Conservation (phyloP, 306 rosid species). For the Prunus persica region DNA sequence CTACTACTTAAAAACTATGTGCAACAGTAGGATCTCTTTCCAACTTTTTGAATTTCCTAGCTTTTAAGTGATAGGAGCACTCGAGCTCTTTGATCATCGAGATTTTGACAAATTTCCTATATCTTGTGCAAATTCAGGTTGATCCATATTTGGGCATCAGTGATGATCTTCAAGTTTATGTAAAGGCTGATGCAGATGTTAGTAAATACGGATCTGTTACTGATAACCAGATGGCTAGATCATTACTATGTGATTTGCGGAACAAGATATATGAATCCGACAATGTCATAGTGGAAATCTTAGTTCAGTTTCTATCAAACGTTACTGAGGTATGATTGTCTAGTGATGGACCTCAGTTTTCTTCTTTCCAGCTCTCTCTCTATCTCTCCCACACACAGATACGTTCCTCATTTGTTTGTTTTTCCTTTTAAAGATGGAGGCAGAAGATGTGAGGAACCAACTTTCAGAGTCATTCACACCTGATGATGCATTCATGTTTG, state of each 20-base stretch:
- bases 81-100: not conserved
- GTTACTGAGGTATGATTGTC: constrained; percentile 54
- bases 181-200: constrained; percentile 53
- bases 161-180: constrained; percentile 74
- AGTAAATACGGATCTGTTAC: constrained; percentile 62
- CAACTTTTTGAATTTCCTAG: constrained; percentile 2
- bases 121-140: constrained; percentile 44
- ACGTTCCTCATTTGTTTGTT: constrained; percentile 20
- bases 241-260: constrained; percentile 53
- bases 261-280: constrained; percentile 52
- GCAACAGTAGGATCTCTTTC: not conserved
- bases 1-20: not conserved
- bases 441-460: constrained; percentile 50
- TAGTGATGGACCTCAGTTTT: constrained; percentile 5
- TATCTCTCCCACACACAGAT: not conserved
- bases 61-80: not conserved
- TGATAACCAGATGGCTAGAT: constrained; percentile 64
- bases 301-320: constrained; percentile 54
- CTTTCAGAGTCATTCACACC: constrained; percentile 71
- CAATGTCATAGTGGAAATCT: constrained; percentile 45
- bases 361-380: not conserved
- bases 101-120: not conserved
- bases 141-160: constrained; percentile 79
- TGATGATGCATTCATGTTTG: constrained; percentile 82
- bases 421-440: constrained; percentile 62